Conservation (phyloP, 1,284 basidiomycete species). For the Pterulicium gracile region DNA sequence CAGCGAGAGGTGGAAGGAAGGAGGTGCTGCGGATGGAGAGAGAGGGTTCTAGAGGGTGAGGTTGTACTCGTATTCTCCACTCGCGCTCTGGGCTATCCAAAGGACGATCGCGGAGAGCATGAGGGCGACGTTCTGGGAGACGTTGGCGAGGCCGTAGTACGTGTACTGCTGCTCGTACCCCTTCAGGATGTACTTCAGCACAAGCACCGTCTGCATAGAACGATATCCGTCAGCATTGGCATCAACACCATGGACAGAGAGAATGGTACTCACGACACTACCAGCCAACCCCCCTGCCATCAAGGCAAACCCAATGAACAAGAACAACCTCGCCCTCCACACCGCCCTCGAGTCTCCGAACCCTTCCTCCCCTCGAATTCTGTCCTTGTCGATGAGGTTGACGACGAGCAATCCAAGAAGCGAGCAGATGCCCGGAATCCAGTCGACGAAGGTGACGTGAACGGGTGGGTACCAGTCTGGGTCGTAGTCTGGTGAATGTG, state of each 20-base stretch:
- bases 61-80: constrained; percentile 83
- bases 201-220: constrained; percentile 63
- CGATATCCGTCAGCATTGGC: not conserved
- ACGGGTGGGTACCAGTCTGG: constrained; percentile 68
- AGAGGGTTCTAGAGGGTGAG: constrained; percentile 46
- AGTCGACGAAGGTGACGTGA: constrained; percentile 87
- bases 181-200: constrained; percentile 85
- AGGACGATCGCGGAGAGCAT: constrained; percentile 86
- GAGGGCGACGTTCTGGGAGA: constrained; percentile 83
- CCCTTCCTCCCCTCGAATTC: constrained; percentile 73
- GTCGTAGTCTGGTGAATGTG: constrained; percentile 42
- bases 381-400: constrained; percentile 92
- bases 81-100: constrained; percentile 78
- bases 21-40: not conserved
- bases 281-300: constrained; percentile 96
- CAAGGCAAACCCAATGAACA: constrained; percentile 94
- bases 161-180: constrained; percentile 68
- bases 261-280: constrained; percentile 65
- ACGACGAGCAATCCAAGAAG: constrained; percentile 89
- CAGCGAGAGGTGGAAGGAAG: not conserved
- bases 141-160: constrained; percentile 93
- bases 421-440: constrained; percentile 93
- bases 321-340: constrained; percentile 80
- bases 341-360: constrained; percentile 76
- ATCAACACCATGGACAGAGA: constrained; percentile 1